A percentile compares a stretch with the other conserved stretches of the same genome.
Evolutionary conservation across 2,329 filamentous ascomycete genomes (phyloP).

Genomic region (Diaporthe ilicicola): DNA sequence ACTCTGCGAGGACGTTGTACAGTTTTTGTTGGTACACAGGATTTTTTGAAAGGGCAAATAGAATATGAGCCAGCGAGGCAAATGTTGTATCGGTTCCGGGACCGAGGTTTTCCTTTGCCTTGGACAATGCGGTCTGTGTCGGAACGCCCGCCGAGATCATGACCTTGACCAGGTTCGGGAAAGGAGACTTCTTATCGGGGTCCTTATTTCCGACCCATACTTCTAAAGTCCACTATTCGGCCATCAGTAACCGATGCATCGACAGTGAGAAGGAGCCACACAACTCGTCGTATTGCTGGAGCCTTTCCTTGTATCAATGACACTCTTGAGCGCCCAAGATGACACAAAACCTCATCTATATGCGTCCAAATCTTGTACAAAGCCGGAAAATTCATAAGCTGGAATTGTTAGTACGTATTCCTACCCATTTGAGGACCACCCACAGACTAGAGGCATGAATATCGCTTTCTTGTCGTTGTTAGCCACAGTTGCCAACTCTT

Average conservation of each 20-base stretch:
- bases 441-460: constrained; percentile 40
- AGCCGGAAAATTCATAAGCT: constrained; percentile 21
- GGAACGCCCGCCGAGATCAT: constrained; percentile 36
- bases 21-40: constrained; percentile 37
- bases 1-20: constrained; percentile 35
- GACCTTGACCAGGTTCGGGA: constrained; percentile 36
- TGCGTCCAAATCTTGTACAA: neutral
- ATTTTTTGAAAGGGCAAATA: constrained; percentile 42
- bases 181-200: neutral
- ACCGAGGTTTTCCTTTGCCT: constrained; percentile 43
- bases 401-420: no score
- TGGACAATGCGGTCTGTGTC: constrained; percentile 39
- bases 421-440: rapidly evolving
- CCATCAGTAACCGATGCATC: neutral
- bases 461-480: constrained; percentile 43
- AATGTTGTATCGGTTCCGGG: constrained; percentile 45
- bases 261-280: neutral
- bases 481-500: constrained; percentile 37
- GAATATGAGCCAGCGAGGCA: constrained; percentile 41
- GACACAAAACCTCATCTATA: neutral
- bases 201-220: neutral
- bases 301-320: constrained; percentile 7
- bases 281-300: constrained; percentile 4
- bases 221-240: neutral
- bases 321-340: neutral